Base-by-base conservation (phyloP, 192 early-diverging fungal species). In the Coemansia umbellata region DNA sequence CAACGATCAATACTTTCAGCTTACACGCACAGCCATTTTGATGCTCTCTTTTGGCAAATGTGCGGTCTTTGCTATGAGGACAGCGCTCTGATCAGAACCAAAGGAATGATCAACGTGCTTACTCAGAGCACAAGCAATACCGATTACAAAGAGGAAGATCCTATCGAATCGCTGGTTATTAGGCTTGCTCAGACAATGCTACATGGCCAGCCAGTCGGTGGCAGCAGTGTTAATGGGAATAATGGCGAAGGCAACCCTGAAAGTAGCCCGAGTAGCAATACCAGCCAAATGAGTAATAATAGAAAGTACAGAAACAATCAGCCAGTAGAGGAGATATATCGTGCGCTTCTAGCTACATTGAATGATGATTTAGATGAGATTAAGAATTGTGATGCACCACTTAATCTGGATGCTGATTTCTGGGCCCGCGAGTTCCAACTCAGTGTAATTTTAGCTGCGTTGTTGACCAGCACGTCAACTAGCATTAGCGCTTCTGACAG, bases 361-460 rank as follows among this genome's bases (percentile, higher is more conserved):
- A 43, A 59, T 13, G 53, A 35, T 4, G 65, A 75, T 22, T 21
- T 75, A 31, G 60, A 22, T 0, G 65, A 60, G 23, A 45, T 45
- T 3, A 30, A 32, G 21, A 17, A 40, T 19, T 32, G 32, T 17
- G 21, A 37, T 1, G 32, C 48, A 8, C 31, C 37, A 15, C 43
- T 68, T 17, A 43, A 56, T 22, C 37, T 64, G 18, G 60, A 55
- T 21, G 18, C n/a, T 4, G 72, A 75, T 17, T 75, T 64, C 27
- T 75, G 73, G 65, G 37, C 54, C 31, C 57, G 60, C 57, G 73
- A 69, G 36, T 75, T 58, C 50, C 65, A 65, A 49, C 57, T 69
- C 33, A 53, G 66, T 37, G 66, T 63, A 18, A 47, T 51, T 5
- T 22, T 75, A 31, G 73, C 61, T 0, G 52, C 61, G 8, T 53